These are phyloP conservation scores for Phymatotrichopsis omnivora DNA, from an alignment of 2,329 filamentous ascomycete species.

Conservation along the genomic window DNA sequence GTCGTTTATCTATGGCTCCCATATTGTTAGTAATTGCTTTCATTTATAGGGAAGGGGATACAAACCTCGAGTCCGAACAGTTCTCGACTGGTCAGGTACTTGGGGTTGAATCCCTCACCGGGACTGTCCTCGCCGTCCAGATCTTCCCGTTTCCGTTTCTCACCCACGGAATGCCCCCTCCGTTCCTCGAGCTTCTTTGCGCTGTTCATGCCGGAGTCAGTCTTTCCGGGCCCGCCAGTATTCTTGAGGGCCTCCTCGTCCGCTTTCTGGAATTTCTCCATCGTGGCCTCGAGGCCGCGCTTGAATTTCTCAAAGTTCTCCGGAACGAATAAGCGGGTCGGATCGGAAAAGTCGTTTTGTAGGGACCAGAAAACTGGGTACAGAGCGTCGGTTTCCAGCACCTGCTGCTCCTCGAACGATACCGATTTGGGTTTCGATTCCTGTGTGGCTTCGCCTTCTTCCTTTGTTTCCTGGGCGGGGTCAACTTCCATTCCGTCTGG, in stretches of 20 bases:
- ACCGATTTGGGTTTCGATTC: conserved; percentile 38
- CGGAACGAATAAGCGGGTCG: conserved; percentile 66
- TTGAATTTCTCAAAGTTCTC: conserved; percentile 58
- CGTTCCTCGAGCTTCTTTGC: conserved; percentile 51
- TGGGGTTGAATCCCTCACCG: conserved; percentile 74
- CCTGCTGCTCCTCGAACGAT: conserved; percentile 36
- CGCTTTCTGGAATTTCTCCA: conserved; percentile 69
- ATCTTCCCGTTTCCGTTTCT: conserved; percentile 60
- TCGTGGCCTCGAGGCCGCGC: conserved; percentile 50
- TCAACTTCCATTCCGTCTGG: conserved; percentile 53
- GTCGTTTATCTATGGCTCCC: conserved; percentile 61
- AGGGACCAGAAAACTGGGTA: conserved; percentile 93
- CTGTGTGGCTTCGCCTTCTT: conserved; percentile 30
- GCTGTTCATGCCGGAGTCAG: conserved; percentile 12
- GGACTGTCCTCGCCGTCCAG: conserved; percentile 41
- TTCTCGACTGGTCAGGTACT: conserved; percentile 95
- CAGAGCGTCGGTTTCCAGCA: conserved; percentile 57
- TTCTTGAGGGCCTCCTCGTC: conserved; percentile 47
- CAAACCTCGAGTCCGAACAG: conserved; percentile 85
- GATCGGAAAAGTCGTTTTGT: conserved; percentile 84
- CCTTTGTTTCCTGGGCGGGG: conserved; percentile 34
- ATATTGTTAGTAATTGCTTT: conserved; percentile 8
- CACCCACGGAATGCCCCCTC: conserved; percentile 36
- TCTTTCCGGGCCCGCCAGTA: conserved; percentile 25
- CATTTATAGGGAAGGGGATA: conserved; percentile 9